Base-by-base conservation (phyloP, 2,329 filamentous ascomycete species). In the Myotisia sp. region DNA sequence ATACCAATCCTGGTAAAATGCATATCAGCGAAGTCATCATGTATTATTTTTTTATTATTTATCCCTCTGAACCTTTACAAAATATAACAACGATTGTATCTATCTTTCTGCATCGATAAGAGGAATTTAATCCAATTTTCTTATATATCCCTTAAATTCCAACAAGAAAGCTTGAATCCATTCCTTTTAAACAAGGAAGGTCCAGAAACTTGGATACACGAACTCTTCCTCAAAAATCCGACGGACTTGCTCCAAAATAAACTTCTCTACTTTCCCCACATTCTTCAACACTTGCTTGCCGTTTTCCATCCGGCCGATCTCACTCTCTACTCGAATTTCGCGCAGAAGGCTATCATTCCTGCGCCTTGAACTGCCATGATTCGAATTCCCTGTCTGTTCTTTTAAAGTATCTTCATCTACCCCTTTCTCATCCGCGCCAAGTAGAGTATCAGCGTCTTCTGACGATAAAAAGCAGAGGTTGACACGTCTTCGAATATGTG, bases 171-270 rank as follows among this genome's bases (percentile, higher is more conserved):
- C n/a, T n/a, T n/a, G n/a, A n/a, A n/a, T n/a, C 7, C 20, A 6
- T 7, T 24, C 14, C 20, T 32, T 14, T 27, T 59, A 93, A 28
- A 95, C 78, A 48, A 98, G 63, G 56, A 95, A 94, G 1, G 87
- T 95, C 86, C 87, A 95, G 59, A 92, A 95, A 58, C 86, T 94
- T 28, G 90, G 90, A 61, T 92, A 95, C 42, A 95, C 86, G 61
- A 95, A 90, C 56, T 98, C 90, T 53, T 95, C 90, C 59, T 98
- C 90, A 51, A 98, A 95, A 47, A 98, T 95, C 51, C 85, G 74
- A 53, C 87, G 76, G 42, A 98, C 90, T 59, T 95, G 87, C 55
- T 95, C 87, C 39, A 98, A 67, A 37, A 98, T 84, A 55, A 98
- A 98, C 49, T 84, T 80, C 63, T 98, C 90, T 38, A 98, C 90